Conservation (phyloP, 2,329 filamentous ascomycete species). For the Apiospora phragmitis region DNA sequence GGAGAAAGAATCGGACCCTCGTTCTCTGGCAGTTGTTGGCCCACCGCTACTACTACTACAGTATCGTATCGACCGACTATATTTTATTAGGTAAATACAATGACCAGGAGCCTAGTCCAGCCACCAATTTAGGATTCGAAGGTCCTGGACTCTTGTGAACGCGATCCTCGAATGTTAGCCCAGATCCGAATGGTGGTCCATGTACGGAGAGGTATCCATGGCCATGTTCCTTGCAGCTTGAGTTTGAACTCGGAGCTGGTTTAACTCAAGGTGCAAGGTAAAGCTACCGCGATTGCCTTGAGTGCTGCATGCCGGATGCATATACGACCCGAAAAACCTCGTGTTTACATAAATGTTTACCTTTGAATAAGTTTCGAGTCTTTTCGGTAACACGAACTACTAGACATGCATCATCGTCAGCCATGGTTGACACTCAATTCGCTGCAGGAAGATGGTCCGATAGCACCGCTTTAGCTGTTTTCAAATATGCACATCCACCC, state of each 20-base stretch:
- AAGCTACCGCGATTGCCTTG: neutral
- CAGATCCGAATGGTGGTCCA: neutral
- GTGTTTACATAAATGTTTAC: neutral
- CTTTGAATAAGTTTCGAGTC: neutral
- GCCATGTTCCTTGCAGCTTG: neutral
- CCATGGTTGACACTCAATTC: neutral
- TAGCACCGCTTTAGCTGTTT: neutral
- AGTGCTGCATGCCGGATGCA: neutral
- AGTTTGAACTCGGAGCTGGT: neutral
- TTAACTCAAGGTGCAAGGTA: neutral
- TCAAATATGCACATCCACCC: neutral
- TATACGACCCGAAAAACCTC: neutral
- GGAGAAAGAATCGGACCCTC: neutral
- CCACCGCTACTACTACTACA: too few species aligned
- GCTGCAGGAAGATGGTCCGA: neutral
- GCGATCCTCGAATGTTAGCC: neutral
- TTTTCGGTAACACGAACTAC: neutral
- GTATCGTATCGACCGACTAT: neutral
- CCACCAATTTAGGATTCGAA: constrained; percentile 3
- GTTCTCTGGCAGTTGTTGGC: neutral
- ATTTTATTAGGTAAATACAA: neutral
- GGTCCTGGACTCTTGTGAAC: neutral
- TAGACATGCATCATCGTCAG: neutral
- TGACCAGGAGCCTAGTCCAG: neutral
- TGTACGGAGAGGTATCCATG: neutral